Base-by-base conservation (phyloP, 2,329 filamentous ascomycete genomes). In the Cytospora mali region DNA sequence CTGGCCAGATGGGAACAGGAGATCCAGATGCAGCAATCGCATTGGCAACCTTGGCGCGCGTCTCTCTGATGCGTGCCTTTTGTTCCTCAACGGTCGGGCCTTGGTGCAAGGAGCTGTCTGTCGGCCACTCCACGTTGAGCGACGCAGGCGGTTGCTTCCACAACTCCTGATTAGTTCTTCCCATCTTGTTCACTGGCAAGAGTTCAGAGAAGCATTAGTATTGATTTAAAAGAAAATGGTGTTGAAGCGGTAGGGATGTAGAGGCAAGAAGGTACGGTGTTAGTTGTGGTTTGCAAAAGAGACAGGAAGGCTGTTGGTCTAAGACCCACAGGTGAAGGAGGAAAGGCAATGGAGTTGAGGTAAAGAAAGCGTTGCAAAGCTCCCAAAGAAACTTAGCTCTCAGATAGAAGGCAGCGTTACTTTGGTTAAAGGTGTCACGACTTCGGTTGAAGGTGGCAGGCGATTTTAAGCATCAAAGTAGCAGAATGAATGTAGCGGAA, bases 31-130 rank as follows among this genome's bases (percentile, higher is more conserved):
- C 10, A 35, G 39, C 51, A 29, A 60, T 60, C n/a, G 39, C 28
- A 16, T 49, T 28, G 6, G 28, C 29, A 4, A 60, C 58, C 27
- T 54, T 60, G 11, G 39, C 46, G 10, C 58, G 27, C 6, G 58
- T 60, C 51, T 60, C 58, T 54, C 39, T 60, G 50, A 60, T 60
- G 18, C 50, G 39, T 11, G 39, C 51, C 28, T 60, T 60, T 23
- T 60, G 58, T 27, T 54, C 50, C n/a, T 60, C 58, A 39, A 60
- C 50, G 39, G 50, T 60, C 9, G 58, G 58, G 35, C 58, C 58
- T 21, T 25, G n/a, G 21, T 48, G 39, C 21, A 31, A 54, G 27
- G 28, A 7, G 27, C 58, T 48, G 35, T 48, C 25, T 3, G 58
- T 60, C 16, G 58, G 58, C 58, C 58, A 60, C 14, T 54, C 50